Evolutionary conservation across 495 filamentous ascomycete species (phyloP).

Genomic region (Hypomontagnella submonticulosa): DNA sequence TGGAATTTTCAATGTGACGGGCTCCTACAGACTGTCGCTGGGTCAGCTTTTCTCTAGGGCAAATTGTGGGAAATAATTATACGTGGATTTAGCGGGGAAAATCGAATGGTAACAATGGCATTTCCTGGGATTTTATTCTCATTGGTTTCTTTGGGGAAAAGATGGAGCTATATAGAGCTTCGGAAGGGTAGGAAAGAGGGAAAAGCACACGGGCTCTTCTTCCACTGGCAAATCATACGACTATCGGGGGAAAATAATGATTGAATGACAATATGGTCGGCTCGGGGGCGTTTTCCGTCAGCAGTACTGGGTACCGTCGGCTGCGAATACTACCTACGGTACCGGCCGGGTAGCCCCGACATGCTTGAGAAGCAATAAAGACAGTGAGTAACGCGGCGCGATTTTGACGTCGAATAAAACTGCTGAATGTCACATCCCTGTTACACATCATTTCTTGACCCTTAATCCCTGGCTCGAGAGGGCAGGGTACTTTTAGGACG

Average conservation of each 20-base stretch:
- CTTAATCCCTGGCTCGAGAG: neutral
- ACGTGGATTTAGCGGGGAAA: too few species aligned
- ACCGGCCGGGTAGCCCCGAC: neutral
- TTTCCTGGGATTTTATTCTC: too few species aligned
- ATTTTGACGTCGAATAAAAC: slow-evolving; percentile 10
- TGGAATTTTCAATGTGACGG: neutral
- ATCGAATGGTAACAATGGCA: too few species aligned
- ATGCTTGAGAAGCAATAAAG: slow-evolving; percentile 1
- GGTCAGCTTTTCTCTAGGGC: slow-evolving; percentile 5
- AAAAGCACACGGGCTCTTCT: neutral
- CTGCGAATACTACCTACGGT: too few species aligned
- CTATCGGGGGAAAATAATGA: slow-evolving; percentile 15
- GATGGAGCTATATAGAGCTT: neutral
- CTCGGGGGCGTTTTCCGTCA: neutral
- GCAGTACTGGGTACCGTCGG: neutral
- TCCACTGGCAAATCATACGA: slow-evolving; percentile 3
- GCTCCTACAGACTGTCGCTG: neutral
- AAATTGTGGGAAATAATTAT: too few species aligned
- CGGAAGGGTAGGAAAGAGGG: neutral
- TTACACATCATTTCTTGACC: too few species aligned
- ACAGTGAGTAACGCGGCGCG: neutral
- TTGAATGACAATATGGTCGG: slow-evolving; percentile 16
- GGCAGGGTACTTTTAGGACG: neutral
- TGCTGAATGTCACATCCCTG: neutral
- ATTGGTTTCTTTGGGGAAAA: neutral